Evolutionary conservation across 1,139 yeast genomes (phyloP), one percentile per base, ranked within the genome.

Genomic region (Debaryomyces sp.): DNA sequence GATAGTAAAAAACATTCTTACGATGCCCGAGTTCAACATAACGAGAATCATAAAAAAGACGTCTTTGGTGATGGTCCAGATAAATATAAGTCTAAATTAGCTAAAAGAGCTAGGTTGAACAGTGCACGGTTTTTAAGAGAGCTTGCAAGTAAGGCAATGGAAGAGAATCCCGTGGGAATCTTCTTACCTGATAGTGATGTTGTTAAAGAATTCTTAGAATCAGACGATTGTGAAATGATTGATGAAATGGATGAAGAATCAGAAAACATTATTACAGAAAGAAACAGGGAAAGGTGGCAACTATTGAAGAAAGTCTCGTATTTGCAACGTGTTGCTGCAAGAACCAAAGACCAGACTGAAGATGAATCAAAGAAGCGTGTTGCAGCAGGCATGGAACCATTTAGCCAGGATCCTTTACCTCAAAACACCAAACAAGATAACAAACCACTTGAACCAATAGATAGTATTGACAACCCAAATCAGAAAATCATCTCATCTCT

Each of bases 1-100:
- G 97, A 91, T 53, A 84, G 81, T 62, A 92, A 92, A 70, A 83
- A 85, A 50, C 81, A 84, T 49, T 89, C 96, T 17, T 78, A 84
- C 2, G 98, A 92, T 66, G 78, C 90, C 1, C 80, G 98, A 61
- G 85, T 92, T 40, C 86, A 85, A 48, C 84, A 84, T 44, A 88
- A 79, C 60, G 72, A 72, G 10, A 68, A 65, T 21, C 97, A 92
- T 62, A 71, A 75, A 49, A 71, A 72, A 17, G 97, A 92, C 64
- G 95, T 91, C 10, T 80, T 72, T 9, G 97, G 97, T 6, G 73
- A 74, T 27, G 97, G 97, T 6, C 57, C 67, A 6, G 97, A 91
- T 62, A 77, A 76, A 54, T 82, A 79, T 71, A 75, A 76, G 49
- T 59, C 73, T 17, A 73, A 75, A 38, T 61, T 69, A 22, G 82